A percentile compares a stretch with the other conserved stretches of the same genome.
These are phyloP conservation scores for Solanum chmielewskii DNA, from an alignment of 257 asterid species.

Conservation along the genomic window DNA sequence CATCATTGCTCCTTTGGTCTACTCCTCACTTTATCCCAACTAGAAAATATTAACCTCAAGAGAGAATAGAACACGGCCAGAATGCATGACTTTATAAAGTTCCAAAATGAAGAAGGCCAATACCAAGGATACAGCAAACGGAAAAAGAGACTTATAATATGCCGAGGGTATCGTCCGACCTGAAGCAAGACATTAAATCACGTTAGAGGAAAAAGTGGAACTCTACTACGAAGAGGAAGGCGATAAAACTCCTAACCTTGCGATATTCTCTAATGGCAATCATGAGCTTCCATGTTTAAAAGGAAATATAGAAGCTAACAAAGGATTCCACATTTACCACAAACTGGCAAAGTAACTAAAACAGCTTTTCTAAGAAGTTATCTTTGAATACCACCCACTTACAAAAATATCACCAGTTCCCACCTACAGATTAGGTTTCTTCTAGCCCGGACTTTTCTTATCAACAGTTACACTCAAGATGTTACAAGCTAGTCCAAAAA, in stretches of 20 bases:
- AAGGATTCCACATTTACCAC: neutral
- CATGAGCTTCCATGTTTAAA: neutral
- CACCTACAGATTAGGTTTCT: neutral
- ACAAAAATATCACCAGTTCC: neutral
- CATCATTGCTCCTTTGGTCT: constrained; percentile 9
- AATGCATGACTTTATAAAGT: constrained; percentile 51
- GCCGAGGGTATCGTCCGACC: constrained; percentile 82
- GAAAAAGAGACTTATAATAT: constrained; percentile 69
- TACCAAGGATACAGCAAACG: constrained; percentile 80
- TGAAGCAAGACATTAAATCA: constrained; percentile 8
- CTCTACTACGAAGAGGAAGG: neutral
- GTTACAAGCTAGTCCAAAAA: neutral
- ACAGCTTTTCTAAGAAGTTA: neutral
- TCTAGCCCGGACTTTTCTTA: neutral
- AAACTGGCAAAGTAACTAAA: neutral
- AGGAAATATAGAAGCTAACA: neutral
- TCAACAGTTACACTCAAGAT: neutral
- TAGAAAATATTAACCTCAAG: constrained; percentile 31
- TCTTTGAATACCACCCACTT: neutral
- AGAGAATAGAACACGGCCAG: constrained; percentile 39
- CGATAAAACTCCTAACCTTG: neutral
- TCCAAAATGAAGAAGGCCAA: constrained; percentile 98
- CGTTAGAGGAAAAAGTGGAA: neutral
- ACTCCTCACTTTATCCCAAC: constrained; percentile 35
- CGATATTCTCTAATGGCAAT: neutral